Conservation (phyloP, 768 basidiomycete species). For the Nidularia pulvinata region DNA sequence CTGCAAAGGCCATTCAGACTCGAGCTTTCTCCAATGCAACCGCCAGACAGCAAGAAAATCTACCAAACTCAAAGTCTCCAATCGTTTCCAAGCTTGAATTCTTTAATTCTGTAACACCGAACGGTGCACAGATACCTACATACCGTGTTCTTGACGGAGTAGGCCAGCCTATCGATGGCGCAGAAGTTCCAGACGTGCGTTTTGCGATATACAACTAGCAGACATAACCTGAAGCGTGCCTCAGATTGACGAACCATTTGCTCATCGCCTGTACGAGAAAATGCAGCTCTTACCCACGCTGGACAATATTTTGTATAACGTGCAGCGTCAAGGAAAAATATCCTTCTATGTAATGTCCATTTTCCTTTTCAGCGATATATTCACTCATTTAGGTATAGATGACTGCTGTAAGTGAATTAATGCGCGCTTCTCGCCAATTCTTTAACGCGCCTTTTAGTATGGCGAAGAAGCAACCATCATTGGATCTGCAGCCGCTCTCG, state of each 20-base stretch:
- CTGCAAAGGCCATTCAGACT: constrained; percentile 7
- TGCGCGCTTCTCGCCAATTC: constrained; percentile 1
- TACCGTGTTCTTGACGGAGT: constrained; percentile 84
- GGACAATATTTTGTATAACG: constrained; percentile 89
- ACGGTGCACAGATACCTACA: constrained; percentile 72
- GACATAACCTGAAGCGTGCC: background rate
- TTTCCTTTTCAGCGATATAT: background rate
- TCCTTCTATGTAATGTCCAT: constrained; percentile 75
- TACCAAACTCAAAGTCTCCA: constrained; percentile 52
- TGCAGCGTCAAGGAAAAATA: constrained; percentile 93
- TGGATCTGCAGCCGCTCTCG: constrained; percentile 87
- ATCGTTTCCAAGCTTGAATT: constrained; percentile 72
- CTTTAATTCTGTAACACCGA: constrained; percentile 74
- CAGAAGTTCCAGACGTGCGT: constrained; percentile 72
- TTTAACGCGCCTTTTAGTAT: constrained; percentile 41
- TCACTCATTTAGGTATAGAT: constrained; percentile 44
- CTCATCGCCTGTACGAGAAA: constrained; percentile 72
- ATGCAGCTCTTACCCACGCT: constrained; percentile 82
- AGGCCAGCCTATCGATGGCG: constrained; percentile 73
- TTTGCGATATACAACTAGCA: background rate
- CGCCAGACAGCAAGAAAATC: constrained; percentile 12
- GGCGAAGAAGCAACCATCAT: constrained; percentile 93
- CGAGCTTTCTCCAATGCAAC: constrained; percentile 13
- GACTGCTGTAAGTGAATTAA: constrained; percentile 63
- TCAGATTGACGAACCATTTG: constrained; percentile 70